Percentiles rank a stretch among this genome's conserved stretches.
Conservation (phyloP, 1,284 basidiomycete species). For the Microbotryum silenes-acaulis region DNA sequence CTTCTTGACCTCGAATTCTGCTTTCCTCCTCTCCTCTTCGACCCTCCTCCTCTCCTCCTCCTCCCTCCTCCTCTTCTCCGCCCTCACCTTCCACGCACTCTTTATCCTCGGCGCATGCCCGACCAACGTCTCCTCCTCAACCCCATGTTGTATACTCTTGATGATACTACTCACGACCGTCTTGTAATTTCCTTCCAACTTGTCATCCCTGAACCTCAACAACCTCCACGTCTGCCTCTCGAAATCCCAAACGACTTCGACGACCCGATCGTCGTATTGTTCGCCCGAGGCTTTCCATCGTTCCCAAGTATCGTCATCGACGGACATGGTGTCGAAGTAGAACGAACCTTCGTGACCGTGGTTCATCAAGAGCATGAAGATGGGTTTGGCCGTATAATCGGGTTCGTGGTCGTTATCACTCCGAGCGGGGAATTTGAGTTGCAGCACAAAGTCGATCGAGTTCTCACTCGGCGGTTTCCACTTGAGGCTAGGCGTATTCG, state of each 20-base stretch:
- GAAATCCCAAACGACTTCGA: conserved; percentile 86
- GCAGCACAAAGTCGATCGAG: conserved; percentile 92
- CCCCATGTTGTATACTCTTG: conserved; percentile 78
- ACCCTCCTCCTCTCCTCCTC: too few species aligned
- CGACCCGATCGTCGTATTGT: conserved; percentile 79
- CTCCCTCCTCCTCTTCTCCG: conserved; percentile 9
- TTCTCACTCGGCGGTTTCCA: conserved; percentile 99
- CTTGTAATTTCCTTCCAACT: conserved; percentile 77
- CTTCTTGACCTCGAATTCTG: too few species aligned
- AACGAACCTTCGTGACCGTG: conserved; percentile 50
- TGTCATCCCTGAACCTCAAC: conserved; percentile 87
- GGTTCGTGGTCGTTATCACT: conserved; percentile 52
- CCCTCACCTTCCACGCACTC: conserved; percentile 32
- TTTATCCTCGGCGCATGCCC: conserved; percentile 30
- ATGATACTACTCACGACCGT: conserved; percentile 76
- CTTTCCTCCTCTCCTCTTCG: too few species aligned
- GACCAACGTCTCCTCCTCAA: conserved; percentile 49
- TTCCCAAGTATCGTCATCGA: conserved; percentile 90
- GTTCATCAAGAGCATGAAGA: conserved; percentile 58
- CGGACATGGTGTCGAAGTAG: conserved; percentile 75
- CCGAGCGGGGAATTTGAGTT: conserved; percentile 78
- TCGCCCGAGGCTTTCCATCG: conserved; percentile 74
- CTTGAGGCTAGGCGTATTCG: conserved; percentile 58
- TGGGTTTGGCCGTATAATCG: conserved; percentile 75
- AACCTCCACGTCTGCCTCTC: conserved; percentile 63